Conservation (phyloP, 2,329 filamentous ascomycete genomes). For the Fusarium sp. region DNA sequence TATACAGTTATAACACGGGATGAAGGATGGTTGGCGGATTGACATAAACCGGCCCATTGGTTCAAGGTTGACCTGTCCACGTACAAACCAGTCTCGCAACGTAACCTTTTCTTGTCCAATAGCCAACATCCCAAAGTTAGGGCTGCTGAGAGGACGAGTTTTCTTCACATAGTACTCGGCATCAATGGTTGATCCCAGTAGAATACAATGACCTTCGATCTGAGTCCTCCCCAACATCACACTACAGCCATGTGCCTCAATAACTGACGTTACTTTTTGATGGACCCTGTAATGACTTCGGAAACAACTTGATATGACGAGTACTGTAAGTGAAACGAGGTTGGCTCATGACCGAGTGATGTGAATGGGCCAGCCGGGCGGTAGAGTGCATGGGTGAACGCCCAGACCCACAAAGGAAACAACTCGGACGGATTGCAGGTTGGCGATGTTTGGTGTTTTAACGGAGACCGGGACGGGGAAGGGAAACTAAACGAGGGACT, state of each 20-base stretch:
- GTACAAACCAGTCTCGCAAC: not conserved
- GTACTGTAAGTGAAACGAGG: constrained; percentile 32
- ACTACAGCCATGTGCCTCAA: not conserved
- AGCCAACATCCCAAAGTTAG: not conserved
- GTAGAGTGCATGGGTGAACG: constrained; percentile 22
- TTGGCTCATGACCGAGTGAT: constrained; percentile 31
- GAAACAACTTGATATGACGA: not conserved
- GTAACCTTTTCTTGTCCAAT: not conserved
- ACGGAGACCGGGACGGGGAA: constrained; percentile 25
- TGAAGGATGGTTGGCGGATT: not conserved
- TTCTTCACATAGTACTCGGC: not conserved
- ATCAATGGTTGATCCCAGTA: not conserved
- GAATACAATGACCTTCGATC: not conserved
- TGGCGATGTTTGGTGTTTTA: constrained; percentile 39
- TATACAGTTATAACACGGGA: not conserved
- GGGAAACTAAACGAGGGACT: constrained; percentile 32
- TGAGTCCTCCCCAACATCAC: not conserved
- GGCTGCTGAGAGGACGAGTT: not conserved
- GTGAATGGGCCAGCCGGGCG: constrained; percentile 28
- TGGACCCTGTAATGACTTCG: not conserved
- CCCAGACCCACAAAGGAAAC: constrained; percentile 36
- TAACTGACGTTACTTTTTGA: not conserved
- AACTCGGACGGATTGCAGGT: constrained; percentile 27
- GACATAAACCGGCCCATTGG: not conserved
- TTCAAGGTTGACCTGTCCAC: not conserved